Conservation (phyloP, 352 stramenopile genomes). For the Globisporangium radiosum region DNA sequence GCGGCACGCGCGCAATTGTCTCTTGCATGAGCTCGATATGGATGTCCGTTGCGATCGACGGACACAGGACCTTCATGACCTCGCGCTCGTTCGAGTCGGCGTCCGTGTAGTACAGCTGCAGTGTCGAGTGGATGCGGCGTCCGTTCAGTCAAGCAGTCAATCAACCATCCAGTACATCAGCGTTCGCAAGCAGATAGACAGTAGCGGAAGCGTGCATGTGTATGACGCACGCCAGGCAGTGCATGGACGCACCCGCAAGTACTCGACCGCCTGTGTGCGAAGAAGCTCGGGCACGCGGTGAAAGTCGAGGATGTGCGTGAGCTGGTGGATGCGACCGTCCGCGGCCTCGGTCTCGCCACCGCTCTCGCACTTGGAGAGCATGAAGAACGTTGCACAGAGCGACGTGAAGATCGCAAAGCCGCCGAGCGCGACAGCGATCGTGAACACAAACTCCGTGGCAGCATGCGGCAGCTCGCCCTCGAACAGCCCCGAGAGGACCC, state of each 20-base stretch:
- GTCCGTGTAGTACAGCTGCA: slow-evolving; percentile 58
- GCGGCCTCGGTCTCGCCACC: slow-evolving; percentile 47
- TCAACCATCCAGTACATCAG: not conserved
- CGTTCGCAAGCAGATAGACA: not conserved
- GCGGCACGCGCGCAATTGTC: slow-evolving; percentile 38
- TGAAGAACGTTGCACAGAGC: slow-evolving; percentile 71
- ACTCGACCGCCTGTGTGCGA: slow-evolving; percentile 58
- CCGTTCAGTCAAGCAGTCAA: slow-evolving; percentile 1
- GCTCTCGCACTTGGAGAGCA: slow-evolving; percentile 74
- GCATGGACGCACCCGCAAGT: slow-evolving; percentile 30
- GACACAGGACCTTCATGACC: slow-evolving; percentile 57
- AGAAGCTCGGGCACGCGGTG: slow-evolving; percentile 51
- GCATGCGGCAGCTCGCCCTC: slow-evolving; percentile 55
- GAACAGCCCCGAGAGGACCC: slow-evolving; percentile 57
- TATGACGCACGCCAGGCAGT: not conserved
- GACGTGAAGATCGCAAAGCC: slow-evolving; percentile 68
- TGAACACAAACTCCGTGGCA: slow-evolving; percentile 55
- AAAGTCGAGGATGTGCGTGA: slow-evolving; percentile 64
- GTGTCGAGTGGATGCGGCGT: not conserved
- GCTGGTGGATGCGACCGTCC: slow-evolving; percentile 63
- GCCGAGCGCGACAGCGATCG: slow-evolving; percentile 48
- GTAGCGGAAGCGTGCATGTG: too few relatives aligned
- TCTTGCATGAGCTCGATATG: slow-evolving; percentile 58
- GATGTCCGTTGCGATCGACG: slow-evolving; percentile 70
- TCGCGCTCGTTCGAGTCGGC: slow-evolving; percentile 67